Base-by-base conservation (phyloP, 176 grass and related monocot genomes). In the Alloteropsis semialata region DNA sequence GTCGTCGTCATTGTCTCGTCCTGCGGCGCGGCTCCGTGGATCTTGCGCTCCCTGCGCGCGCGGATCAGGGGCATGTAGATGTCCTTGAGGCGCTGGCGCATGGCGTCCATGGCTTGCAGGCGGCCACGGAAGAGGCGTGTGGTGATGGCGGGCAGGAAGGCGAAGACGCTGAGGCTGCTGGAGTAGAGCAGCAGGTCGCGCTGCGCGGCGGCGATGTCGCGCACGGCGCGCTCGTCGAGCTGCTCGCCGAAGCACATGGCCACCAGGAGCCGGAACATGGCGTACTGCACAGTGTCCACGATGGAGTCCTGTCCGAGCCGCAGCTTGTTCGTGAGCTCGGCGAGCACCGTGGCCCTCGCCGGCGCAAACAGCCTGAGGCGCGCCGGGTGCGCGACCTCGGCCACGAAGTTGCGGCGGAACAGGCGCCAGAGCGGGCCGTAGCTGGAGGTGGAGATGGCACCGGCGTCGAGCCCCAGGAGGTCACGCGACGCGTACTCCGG, bases 231-330 rank as follows among this genome's bases (percentile, higher is more conserved):
- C 60, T 82, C 83, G n/a, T 55, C 51, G 6, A 90, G 62, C 22
- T 7, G 66, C 70, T 86, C 73, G 13, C 78, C 81, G 45, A 88
- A 88, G 64, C 81, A 88, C 86, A 84, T 88, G 30, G 76, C 37
- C 19, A 79, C 41, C 0, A 88, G 64, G 36, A 88, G 65, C 3
- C 25, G 32, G 72, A 84, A 84, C 73, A 88, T 64, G 63, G 79
- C 81, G 44, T 78, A 65, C 54, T 79, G 64, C 25, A 88, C 54
- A 22, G 32, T 63, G 0, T 79, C 39, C 74, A 62, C 0, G 45
- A 82, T 22, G n/a, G 41, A 19, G 59, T 0, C 10, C 7, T 36
- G 34, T 0, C 30, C 44, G 34, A 2, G 24, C 15, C 75, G 0
- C 34, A 81, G 77, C 70, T 61, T 56, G 25, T 69, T 69, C 0